These are phyloP conservation scores for Alliaria petiolata DNA, from an alignment of 345 rosid genomes.

Conservation along the genomic window DNA sequence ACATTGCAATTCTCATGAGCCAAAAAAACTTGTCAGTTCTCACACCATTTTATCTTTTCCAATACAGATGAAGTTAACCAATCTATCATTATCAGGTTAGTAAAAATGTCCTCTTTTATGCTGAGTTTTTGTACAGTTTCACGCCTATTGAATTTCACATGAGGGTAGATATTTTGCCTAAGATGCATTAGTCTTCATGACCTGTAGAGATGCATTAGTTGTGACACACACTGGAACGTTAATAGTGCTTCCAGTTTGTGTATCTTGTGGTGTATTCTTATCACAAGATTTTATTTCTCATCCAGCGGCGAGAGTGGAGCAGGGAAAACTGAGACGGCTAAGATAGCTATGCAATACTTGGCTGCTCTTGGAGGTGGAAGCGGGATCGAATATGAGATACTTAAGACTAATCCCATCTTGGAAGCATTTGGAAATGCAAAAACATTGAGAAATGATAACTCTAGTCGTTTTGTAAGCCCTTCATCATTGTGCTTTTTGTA, in stretches of 20 bases:
- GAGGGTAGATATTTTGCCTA: background rate
- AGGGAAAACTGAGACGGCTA: constrained; percentile 98
- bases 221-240: background rate
- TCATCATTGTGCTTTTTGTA: constrained; percentile 25
- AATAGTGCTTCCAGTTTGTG: constrained; percentile 1
- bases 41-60: constrained; percentile 29
- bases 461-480: constrained; percentile 96
- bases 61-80: constrained; percentile 96
- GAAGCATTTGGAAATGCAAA: constrained; percentile 99
- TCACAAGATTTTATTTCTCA: constrained; percentile 31
- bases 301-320: constrained; percentile 99
- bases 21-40: constrained; percentile 16
- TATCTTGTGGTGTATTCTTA: constrained; percentile 18
- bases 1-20: background rate
- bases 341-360: constrained; percentile 98
- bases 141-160: background rate
- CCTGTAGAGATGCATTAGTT: constrained; percentile 6
- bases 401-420: constrained; percentile 93
- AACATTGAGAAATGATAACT: constrained; percentile 92
- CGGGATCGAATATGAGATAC: constrained; percentile 93
- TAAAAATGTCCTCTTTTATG: constrained; percentile 1
- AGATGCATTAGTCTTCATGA: background rate
- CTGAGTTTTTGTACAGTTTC: no score
- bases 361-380: constrained; percentile 99
- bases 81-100: constrained; percentile 98